phyloP scores from a whole-genome alignment of 805 yeast genomes.

The Saccharomycopsis lassenensis region DNA sequence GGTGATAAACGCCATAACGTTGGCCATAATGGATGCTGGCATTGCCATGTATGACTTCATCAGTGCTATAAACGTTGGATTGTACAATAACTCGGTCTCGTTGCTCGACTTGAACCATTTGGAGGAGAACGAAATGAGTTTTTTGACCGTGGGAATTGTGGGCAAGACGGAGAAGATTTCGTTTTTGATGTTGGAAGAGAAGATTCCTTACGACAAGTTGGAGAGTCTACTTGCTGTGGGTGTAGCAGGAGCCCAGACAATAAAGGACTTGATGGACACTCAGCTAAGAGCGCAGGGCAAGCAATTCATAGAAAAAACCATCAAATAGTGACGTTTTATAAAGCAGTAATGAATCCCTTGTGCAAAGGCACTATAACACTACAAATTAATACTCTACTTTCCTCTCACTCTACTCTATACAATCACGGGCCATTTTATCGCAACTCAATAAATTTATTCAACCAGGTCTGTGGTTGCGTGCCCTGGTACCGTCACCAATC shows the following conservation, averaged over 20 bases:
- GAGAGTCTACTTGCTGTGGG: conserved; percentile 72
- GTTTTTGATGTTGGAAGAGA: conserved; percentile 67
- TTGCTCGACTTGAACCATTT: conserved; percentile 70
- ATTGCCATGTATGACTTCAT: conserved; percentile 89
- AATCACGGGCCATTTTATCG: too few relatives aligned
- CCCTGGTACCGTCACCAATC: too few relatives aligned
- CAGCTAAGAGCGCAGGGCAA: conserved; percentile 72
- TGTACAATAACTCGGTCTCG: conserved; percentile 61
- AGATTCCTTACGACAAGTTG: conserved; percentile 70
- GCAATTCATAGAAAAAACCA: conserved; percentile 9
- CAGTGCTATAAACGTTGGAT: conserved; percentile 68
- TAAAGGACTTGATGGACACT: conserved; percentile 77
- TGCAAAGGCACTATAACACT: too few relatives aligned
- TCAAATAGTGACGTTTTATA: too few relatives aligned
- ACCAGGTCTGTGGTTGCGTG: too few relatives aligned
- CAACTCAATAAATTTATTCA: too few relatives aligned
- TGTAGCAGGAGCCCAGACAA: conserved; percentile 74
- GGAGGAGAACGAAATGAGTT: conserved; percentile 79
- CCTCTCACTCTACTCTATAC: too few relatives aligned
- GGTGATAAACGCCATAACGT: conserved; percentile 73
- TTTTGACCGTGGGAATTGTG: conserved; percentile 70
- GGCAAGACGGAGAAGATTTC: conserved; percentile 77
- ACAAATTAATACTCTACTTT: too few relatives aligned
- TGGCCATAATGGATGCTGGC: conserved; percentile 92
- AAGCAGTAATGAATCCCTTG: too few relatives aligned